A percentile compares a stretch with the other conserved stretches of the same genome.
phyloP scores from a whole-genome alignment of 257 asterid genomes.

The Rehmannia glutinosa region DNA sequence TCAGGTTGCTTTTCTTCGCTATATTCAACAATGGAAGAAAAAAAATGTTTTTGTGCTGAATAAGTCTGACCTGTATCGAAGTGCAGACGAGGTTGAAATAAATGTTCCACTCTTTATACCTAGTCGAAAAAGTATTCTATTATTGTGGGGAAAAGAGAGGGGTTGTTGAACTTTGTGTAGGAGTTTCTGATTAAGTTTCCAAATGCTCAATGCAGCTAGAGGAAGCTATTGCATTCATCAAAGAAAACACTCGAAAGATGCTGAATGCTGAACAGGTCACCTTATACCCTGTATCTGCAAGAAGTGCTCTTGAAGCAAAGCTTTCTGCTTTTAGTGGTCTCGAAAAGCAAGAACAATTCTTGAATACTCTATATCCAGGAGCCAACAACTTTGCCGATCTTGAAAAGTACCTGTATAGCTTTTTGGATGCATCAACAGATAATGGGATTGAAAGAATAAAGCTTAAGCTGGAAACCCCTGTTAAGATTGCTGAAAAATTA shows the following conservation, averaged over 20 bases:
- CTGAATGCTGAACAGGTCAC: conserved; percentile 66
- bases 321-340: conserved; percentile 40
- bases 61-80: conserved; percentile 79
- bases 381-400: conserved; percentile 58
- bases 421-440: conserved; percentile 76
- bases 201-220: conserved; percentile 52
- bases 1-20: conserved; percentile 91
- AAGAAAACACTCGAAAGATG: conserved; percentile 71
- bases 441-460: conserved; percentile 83
- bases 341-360: conserved; percentile 30
- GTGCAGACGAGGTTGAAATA: conserved; percentile 61
- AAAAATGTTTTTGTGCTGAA: conserved; percentile 84
- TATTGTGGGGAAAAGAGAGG: neutral
- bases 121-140: conserved; percentile 6
- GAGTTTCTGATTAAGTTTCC: conserved; percentile 24
- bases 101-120: conserved; percentile 17
- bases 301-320: conserved; percentile 83
- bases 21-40: conserved; percentile 94
- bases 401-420: conserved; percentile 78
- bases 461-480: conserved; percentile 93
- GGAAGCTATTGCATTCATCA: conserved; percentile 80
- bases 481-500: conserved; percentile 69
- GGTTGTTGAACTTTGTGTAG: neutral
- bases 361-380: conserved; percentile 43
- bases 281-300: conserved; percentile 85